A percentile compares a stretch with the other conserved stretches of the same genome.
Conservation (phyloP, 2,329 filamentous ascomycete genomes). For the Fusarium bulbicola region DNA sequence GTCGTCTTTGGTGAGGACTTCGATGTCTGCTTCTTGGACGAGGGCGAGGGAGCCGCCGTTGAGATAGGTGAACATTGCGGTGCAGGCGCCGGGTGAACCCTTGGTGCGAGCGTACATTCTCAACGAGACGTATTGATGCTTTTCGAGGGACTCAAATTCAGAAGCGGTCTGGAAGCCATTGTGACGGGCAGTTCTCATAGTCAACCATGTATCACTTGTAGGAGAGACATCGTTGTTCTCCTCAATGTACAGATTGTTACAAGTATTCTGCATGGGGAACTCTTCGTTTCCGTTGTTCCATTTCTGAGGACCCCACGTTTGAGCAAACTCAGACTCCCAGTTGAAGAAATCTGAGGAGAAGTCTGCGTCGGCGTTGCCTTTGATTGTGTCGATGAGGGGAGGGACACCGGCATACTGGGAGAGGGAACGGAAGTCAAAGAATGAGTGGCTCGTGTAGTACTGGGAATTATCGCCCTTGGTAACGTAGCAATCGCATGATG, state of each 20-base stretch:
- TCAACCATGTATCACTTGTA: conserved; percentile 53
- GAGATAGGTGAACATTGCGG: conserved; percentile 62
- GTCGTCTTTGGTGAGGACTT: conserved; percentile 58
- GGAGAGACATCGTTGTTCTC: conserved; percentile 45
- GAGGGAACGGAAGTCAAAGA: conserved; percentile 46
- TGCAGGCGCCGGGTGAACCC: conserved; percentile 58
- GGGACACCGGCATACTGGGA: conserved; percentile 44
- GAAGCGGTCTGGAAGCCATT: conserved; percentile 54
- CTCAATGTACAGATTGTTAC: conserved; percentile 57
- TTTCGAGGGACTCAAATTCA: conserved; percentile 54
- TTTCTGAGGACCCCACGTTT: conserved; percentile 49
- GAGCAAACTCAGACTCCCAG: conserved; percentile 42
- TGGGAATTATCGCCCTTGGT: conserved; percentile 37
- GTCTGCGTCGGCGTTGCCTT: conserved; percentile 45
- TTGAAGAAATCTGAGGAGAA: conserved; percentile 50
- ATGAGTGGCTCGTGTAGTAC: conserved; percentile 41
- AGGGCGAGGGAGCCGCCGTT: conserved; percentile 44
- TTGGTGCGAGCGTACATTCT: conserved; percentile 59
- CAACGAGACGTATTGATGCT: conserved; percentile 45
- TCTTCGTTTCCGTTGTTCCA: conserved; percentile 51
- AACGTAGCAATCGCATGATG: conserved; percentile 45
- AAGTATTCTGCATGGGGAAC: conserved; percentile 49
- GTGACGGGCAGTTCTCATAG: conserved; percentile 56
- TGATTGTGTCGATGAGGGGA: conserved; percentile 39
- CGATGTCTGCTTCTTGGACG: conserved; percentile 61